Evolutionary conservation across 2,329 filamentous ascomycete genomes (phyloP), one percentile per base, ranked within the genome.

Genomic region (Colletotrichum incanum): DNA sequence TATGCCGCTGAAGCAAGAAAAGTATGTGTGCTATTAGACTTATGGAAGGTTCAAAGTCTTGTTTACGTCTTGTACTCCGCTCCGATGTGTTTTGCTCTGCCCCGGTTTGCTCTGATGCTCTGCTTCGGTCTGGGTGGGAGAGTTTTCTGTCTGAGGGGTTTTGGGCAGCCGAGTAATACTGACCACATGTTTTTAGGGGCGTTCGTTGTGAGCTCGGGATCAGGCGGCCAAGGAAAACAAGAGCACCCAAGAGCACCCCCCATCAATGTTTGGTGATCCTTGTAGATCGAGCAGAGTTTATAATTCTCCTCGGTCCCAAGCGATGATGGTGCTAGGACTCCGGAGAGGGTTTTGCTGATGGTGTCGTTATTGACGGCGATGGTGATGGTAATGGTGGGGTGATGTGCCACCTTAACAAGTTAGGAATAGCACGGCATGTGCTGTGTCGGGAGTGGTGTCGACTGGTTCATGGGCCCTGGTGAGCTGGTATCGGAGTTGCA

Each of bases 341-440:
- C 6, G 18, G 20, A 23, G 31, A 55, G 5, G 52, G 52, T 37
- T 34, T n/a, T 26, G 23, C 47, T 8, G 55, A 45, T 31, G 52
- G n/a, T 56, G 56, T 31, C 41, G 45, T 16, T 41, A 16, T 31
- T 49, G 18, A 28, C 28, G 47, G 11, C 12, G 41, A 31, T 50
- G 47, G 12, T n/a, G 54, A 28, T 45, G 45, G 43, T 54, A 18
- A 37, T 39, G 37, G 28, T 39, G 63, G 37, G 39, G 20, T 47
- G 56, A 63, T 58, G 34, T 49, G 59, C 31, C 31, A 39, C 23
- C 26, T 8, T 50, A 20, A 31, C 34, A 56, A 7, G 65, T 58
- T 68, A 63, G 69, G 58, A 72, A 68, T 68, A 72, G 58, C 65
- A 68, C 65, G 69, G 65, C 41, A 67, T 26, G 37, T 43, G 37